Conservation (phyloP, 2,329 filamentous ascomycete species). For the Fusarium decemcellulare region DNA sequence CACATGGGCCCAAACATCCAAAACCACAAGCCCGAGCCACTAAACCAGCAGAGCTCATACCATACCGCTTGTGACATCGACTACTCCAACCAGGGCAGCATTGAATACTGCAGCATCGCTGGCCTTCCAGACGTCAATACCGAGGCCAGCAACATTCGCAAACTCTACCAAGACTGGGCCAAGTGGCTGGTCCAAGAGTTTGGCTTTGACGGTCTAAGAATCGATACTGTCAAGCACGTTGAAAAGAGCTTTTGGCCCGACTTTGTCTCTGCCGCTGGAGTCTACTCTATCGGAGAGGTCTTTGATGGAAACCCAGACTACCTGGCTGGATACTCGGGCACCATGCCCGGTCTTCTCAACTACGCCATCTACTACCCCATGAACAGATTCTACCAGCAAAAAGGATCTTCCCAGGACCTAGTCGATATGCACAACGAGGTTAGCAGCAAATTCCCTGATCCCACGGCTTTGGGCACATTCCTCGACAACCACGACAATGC, state of each 20-base stretch:
- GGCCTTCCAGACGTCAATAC: slow-evolving; percentile 74
- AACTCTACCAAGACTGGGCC: slow-evolving; percentile 72
- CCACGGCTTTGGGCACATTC: slow-evolving; percentile 58
- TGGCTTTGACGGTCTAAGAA: slow-evolving; percentile 72
- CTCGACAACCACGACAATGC: slow-evolving; percentile 72
- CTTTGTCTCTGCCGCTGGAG: slow-evolving; percentile 68
- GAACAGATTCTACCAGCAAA: slow-evolving; percentile 56
- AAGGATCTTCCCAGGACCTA: slow-evolving; percentile 55
- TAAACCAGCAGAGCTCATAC: slow-evolving; percentile 59
- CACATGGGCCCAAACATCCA: slow-evolving; percentile 67
- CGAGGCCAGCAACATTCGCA: slow-evolving; percentile 61
- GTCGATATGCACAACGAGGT: slow-evolving; percentile 56
- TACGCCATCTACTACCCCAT: slow-evolving; percentile 65
- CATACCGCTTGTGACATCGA: slow-evolving; percentile 24
- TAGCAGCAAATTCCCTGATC: slow-evolving; percentile 50
- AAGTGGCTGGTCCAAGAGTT: slow-evolving; percentile 70
- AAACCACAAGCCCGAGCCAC: slow-evolving; percentile 57
- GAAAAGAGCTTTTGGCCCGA: slow-evolving; percentile 70
- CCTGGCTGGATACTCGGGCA: slow-evolving; percentile 65
- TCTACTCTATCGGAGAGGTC: slow-evolving; percentile 74
- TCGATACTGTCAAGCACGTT: slow-evolving; percentile 75
- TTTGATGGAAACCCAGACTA: slow-evolving; percentile 67
- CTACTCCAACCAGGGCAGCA: slow-evolving; percentile 30
- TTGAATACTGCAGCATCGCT: slow-evolving; percentile 30
- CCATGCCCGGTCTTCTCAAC: slow-evolving; percentile 73